Conservation (phyloP, 1,284 basidiomycete genomes). For the Leccinum solheimii region DNA sequence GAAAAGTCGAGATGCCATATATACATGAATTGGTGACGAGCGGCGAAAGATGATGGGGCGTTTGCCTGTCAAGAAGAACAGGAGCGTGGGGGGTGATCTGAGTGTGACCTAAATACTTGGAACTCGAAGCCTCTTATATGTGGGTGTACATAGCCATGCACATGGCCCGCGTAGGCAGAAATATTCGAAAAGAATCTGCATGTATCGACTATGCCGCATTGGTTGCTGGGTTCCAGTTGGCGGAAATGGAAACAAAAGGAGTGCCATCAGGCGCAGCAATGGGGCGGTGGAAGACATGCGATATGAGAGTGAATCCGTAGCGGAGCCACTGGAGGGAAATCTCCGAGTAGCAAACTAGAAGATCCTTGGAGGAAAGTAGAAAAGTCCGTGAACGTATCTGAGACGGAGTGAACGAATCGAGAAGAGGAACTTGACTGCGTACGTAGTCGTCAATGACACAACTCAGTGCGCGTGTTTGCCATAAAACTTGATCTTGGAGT, state of each 20-base stretch:
- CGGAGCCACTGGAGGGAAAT: not conserved
- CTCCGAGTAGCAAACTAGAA: not conserved
- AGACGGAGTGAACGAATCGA: not conserved
- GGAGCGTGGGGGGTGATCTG: slow-evolving; percentile 11
- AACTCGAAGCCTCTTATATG: slow-evolving; percentile 26
- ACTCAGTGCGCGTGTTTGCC: slow-evolving; percentile 9
- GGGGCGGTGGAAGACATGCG: slow-evolving; percentile 1
- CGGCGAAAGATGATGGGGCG: not conserved
- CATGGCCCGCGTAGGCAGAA: not conserved
- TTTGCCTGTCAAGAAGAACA: slow-evolving; percentile 10
- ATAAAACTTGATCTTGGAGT: slow-evolving; percentile 8
- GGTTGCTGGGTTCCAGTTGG: slow-evolving; percentile 1
- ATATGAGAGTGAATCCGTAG: slow-evolving; percentile 17
- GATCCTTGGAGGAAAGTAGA: slow-evolving; percentile 4
- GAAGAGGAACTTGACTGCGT: slow-evolving; percentile 3
- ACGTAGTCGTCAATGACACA: slow-evolving; percentile 7
- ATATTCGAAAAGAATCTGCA: slow-evolving; percentile 1
- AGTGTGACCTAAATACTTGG: slow-evolving; percentile 1
- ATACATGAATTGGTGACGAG: slow-evolving; percentile 13
- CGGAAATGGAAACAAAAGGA: slow-evolving; percentile 31
- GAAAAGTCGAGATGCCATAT: slow-evolving; percentile 53
- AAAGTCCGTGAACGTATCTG: slow-evolving; percentile 6
- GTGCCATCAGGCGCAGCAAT: slow-evolving; percentile 23
- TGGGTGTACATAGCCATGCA: slow-evolving; percentile 8
- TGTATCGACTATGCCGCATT: slow-evolving; percentile 7